Percentiles rank a stretch among this genome's conserved stretches.
These are phyloP conservation scores for Nakaseomyces glabratus DNA, from an alignment of 1,139 yeast genomes.

Conservation along the genomic window DNA sequence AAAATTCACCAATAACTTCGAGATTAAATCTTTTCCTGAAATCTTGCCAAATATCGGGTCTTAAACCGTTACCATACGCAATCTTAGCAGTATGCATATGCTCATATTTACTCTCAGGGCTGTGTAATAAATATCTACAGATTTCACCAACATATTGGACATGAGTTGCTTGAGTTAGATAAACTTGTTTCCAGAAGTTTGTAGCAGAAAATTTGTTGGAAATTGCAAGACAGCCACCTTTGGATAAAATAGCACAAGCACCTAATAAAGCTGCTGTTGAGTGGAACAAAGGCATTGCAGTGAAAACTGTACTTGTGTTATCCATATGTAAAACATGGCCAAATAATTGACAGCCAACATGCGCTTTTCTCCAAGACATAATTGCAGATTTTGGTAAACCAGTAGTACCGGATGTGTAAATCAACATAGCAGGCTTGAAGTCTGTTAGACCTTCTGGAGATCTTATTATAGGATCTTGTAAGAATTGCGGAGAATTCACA, in stretches of 20 bases:
- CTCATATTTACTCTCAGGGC: constrained; percentile 60
- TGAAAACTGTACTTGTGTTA: constrained; percentile 53
- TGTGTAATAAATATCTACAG: constrained; percentile 71
- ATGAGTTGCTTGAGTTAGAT: constrained; percentile 60
- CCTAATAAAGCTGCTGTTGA: constrained; percentile 91
- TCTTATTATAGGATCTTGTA: constrained; percentile 50
- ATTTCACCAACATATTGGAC: constrained; percentile 95
- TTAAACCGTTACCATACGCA: constrained; percentile 89
- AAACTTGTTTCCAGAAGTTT: constrained; percentile 87
- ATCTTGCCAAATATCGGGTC: constrained; percentile 84
- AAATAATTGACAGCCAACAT: constrained; percentile 59
- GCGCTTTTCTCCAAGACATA: constrained; percentile 81
- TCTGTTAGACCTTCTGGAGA: constrained; percentile 45
- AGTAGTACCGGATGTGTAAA: constrained; percentile 92
- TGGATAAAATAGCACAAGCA: constrained; percentile 60
- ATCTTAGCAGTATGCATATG: constrained; percentile 51
- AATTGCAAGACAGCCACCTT: constrained; percentile 67
- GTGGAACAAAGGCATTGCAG: constrained; percentile 94
- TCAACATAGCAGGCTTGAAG: constrained; percentile 58
- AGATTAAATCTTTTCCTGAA: constrained; percentile 74
- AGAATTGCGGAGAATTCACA: constrained; percentile 41
- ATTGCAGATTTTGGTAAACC: constrained; percentile 94
- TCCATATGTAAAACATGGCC: constrained; percentile 59
- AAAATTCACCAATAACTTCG: constrained; percentile 76
- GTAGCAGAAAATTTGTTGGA: constrained; percentile 79